These are phyloP conservation scores for Aristolochia contorta DNA, from an alignment of 164 flowering plant species.

Conservation along the genomic window DNA sequence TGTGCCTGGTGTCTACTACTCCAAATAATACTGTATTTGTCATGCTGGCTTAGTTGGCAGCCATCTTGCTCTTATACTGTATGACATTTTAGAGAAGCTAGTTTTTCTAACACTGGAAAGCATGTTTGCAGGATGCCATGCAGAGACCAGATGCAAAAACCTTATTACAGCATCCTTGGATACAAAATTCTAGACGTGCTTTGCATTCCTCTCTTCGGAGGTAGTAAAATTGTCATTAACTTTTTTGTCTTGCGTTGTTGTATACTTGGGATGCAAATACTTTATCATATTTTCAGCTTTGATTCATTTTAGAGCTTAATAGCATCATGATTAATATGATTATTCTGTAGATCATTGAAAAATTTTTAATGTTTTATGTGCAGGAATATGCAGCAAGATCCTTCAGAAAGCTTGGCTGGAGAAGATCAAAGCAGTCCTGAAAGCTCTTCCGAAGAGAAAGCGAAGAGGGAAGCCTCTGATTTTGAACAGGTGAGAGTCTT, in stretches of 20 bases:
- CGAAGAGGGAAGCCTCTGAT: conserved; percentile 26
- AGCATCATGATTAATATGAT: too few species aligned
- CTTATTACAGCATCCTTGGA: conserved; percentile 94
- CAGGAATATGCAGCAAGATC: conserved; percentile 59
- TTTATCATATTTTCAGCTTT: too few species aligned
- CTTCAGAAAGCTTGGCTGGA: conserved; percentile 38
- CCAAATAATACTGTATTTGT: not conserved
- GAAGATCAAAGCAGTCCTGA: conserved; percentile 41
- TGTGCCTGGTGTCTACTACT: too few species aligned
- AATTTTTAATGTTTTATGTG: conserved; percentile 5
- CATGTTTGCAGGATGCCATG: conserved; percentile 73
- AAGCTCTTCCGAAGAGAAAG: conserved; percentile 41
- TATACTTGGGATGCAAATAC: too few species aligned
- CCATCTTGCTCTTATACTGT: not conserved
- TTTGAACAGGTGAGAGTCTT: conserved; percentile 29
- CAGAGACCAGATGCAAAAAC: conserved; percentile 98
- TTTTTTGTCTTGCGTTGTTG: too few species aligned
- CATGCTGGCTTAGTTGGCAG: not conserved
- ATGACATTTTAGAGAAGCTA: not conserved
- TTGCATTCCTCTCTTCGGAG: conserved; percentile 78
- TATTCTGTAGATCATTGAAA: too few species aligned
- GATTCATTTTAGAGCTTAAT: too few species aligned
- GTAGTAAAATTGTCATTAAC: not conserved
- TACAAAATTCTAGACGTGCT: conserved; percentile 79
- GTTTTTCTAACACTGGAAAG: conserved; percentile 10